Base-by-base conservation (phyloP, 2,329 filamentous ascomycete species). In the Tolypocladium ovalisporum region DNA sequence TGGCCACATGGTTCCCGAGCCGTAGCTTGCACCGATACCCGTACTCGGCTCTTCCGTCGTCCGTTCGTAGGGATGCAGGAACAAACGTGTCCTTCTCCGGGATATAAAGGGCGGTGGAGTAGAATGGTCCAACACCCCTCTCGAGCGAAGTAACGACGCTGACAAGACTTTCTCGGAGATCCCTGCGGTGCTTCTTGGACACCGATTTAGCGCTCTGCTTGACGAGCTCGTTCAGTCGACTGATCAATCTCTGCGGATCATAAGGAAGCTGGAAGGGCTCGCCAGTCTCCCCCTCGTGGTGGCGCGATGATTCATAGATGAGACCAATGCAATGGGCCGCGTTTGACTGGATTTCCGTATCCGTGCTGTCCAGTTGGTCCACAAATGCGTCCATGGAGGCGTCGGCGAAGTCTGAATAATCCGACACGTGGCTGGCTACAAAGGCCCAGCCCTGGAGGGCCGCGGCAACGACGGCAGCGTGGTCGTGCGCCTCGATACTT, bases 251-350 rank as follows among this genome's bases (percentile, higher is more conserved):
- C 57, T 78, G 75, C 4, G 79, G 77, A 59, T 82, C 76, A 61
- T 80, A 79, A 17, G 75, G 75, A 54, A 83, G 70, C 58, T 78
- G 72, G 64, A 76, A 75, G 12, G 73, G 71, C 60, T 80, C 74
- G 47, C 76, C 79, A 1, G 74, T 78, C 58, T 77, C 75, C 27
- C 76, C 72, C 60, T 81, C 76, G 57, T 79, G 72, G 15, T 73
- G 71, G 37, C 79, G 75, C 3, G 76, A 76, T 60, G 88, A 87
- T 70, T 96, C 91, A 65, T 89, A 93, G 13, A 96, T 77, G 12
- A 95, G 76, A 0, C 90, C 90, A 59, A 96, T 91, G 68, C 89
- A 89, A 66, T 87, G 83, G 4, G 87, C 90, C 0, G 90, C 87
- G 4, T 87, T 84, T 52, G 90, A 84, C 66, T 94, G 89, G 1